Evolutionary conservation across 805 yeast species (phyloP).

Genomic region (Maudiozyma barnettii): DNA sequence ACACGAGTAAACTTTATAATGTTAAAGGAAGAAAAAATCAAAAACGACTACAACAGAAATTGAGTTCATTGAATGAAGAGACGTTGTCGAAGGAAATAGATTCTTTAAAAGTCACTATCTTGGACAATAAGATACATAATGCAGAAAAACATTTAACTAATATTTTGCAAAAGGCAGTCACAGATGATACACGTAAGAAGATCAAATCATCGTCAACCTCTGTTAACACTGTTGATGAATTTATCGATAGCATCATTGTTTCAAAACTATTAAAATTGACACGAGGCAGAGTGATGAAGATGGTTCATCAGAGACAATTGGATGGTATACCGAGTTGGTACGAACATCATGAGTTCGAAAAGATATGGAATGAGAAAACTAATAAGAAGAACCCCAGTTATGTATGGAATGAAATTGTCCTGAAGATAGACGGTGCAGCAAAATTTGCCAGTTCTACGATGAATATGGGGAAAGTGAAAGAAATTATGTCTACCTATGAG

Average conservation of each 20-base stretch:
- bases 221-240: slow-evolving; percentile 11
- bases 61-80: slow-evolving; percentile 9
- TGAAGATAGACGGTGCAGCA: slow-evolving; percentile 17
- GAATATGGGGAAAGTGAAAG: slow-evolving; percentile 39
- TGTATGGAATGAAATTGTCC: slow-evolving; percentile 30
- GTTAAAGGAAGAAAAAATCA: slow-evolving; percentile 27
- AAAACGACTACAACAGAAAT: slow-evolving; percentile 17
- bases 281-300: slow-evolving; percentile 12
- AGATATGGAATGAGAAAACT: slow-evolving; percentile 24
- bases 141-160: slow-evolving; percentile 17
- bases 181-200: slow-evolving; percentile 3
- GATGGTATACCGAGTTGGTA: slow-evolving; percentile 20
- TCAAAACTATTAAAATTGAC: slow-evolving; percentile 23
- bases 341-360: slow-evolving; percentile 17
- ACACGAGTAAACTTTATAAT: slow-evolving; percentile 23
- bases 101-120: slow-evolving; percentile 16
- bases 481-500: slow-evolving; percentile 34
- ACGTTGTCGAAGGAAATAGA: slow-evolving; percentile 12
- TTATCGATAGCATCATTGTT: slow-evolving; percentile 15
- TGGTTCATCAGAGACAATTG: slow-evolving; percentile 4
- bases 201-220: slow-evolving; percentile 1
- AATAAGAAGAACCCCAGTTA: slow-evolving; percentile 37
- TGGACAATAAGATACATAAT: slow-evolving; percentile 22
- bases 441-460: slow-evolving; percentile 35
- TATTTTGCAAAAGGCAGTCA: slow-evolving; percentile 8